A percentile compares a stretch with the other conserved stretches of the same genome.
These are phyloP conservation scores for Neurospora sp. DNA, from an alignment of 495 filamentous ascomycete species.

Conservation along the genomic window DNA sequence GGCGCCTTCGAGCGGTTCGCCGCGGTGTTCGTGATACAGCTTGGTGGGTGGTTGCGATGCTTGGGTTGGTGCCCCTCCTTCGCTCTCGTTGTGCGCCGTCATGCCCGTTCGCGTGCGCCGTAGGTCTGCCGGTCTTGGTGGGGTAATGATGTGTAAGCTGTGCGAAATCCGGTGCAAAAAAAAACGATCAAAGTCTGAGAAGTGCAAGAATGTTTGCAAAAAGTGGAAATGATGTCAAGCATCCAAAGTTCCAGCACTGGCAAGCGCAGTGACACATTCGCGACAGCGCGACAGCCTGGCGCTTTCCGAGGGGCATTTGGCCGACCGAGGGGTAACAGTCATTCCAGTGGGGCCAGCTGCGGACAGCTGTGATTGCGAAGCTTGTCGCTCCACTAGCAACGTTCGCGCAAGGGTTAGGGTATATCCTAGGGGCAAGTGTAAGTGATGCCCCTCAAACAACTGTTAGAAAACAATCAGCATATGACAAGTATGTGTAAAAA, in stretches of 20 bases:
- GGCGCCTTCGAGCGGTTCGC: conserved; percentile 1
- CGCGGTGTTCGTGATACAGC: not conserved
- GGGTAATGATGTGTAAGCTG: not conserved
- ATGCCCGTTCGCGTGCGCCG: not conserved
- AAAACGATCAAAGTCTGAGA: not conserved
- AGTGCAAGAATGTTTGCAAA: not conserved
- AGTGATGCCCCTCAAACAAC: not conserved
- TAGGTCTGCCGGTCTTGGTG: not conserved
- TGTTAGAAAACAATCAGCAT: too few relatives aligned
- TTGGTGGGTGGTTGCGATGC: not conserved
- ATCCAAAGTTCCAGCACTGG: not conserved
- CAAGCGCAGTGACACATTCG: not conserved
- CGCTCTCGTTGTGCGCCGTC: not conserved
- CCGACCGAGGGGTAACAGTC: not conserved
- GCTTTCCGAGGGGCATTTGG: not conserved
- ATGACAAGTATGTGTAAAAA: too few relatives aligned
- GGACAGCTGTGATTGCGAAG: not conserved
- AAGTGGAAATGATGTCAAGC: not conserved
- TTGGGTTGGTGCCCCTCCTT: not conserved
- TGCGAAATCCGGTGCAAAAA: not conserved
- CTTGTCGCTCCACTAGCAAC: too few relatives aligned
- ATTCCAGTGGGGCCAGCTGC: not conserved
- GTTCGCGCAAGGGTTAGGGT: not conserved
- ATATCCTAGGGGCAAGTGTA: not conserved
- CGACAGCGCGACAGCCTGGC: not conserved